Base-by-base conservation (phyloP, 2,329 filamentous ascomycete genomes). In the Akanthomyces muscarius region DNA sequence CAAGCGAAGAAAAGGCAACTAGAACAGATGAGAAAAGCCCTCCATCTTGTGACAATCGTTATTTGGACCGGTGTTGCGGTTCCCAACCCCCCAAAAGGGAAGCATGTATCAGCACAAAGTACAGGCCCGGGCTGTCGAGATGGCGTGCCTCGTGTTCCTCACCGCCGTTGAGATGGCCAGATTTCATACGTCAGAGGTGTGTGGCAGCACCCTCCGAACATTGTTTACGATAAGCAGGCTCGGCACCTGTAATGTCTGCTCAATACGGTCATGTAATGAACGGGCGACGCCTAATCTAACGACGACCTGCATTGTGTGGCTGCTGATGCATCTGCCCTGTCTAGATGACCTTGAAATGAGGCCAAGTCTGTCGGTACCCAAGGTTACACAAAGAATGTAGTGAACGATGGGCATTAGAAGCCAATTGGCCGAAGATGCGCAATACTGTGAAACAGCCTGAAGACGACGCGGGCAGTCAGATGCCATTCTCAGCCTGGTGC, bases 301-400 rank as follows among this genome's bases (percentile, higher is more conserved):
- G n/a, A 33, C 33, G 23, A 11, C 23, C 33, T 54, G 28, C 28
- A 56, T 16, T 23, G 33, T 51, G 52, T 54, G 30, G 36, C 36
- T 44, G 23, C 38, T 55, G 21, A 55, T 55, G 52, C 52, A 44
- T 38, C 4, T n/a, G n/a, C 28, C 21, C 30, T 18, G 58, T 16
- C 25, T 38, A 38, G 36, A 53, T 52, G 47, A 36, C 48, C 36
- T 53, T 18, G n/a, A 14, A 7, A 41, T 10, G 25, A 56, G 10
- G 30, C 56, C 30, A 50, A 50, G 42, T 38, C 11, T 28, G 4
- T 50, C 8, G 45, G 58, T 61, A 41, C 58, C 58, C 48, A 61
- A 61, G 53, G 58, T 42, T 45, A 45, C 58, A 53, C 48, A 36
- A 33, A 25, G 14, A 25, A 21, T 23, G 21, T n/a, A 18, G 38